A percentile compares a stretch with the other conserved stretches of the same genome.
Evolutionary conservation across 2,329 filamentous ascomycete genomes (phyloP).

Genomic region (Alternaria gansuensis): DNA sequence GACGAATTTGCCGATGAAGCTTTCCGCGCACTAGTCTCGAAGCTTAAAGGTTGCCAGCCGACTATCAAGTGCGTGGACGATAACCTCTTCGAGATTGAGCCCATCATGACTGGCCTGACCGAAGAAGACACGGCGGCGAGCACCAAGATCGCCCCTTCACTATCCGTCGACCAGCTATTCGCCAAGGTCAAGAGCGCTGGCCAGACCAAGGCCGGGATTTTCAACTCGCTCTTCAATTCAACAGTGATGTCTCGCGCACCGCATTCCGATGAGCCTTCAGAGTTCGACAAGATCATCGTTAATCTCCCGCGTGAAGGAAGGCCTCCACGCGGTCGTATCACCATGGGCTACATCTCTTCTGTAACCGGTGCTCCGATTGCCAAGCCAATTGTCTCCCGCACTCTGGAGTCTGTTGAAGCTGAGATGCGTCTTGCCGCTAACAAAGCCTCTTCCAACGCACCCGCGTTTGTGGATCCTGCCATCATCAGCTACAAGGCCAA

Average conservation of each 20-base stretch:
- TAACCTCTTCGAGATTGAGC: constrained; percentile 2
- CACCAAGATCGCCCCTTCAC: too few relatives aligned
- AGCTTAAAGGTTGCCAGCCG: too few relatives aligned
- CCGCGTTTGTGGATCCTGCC: constrained; percentile 1
- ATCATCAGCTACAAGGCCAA: not conserved
- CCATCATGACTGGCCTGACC: not conserved
- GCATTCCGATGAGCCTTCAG: not conserved
- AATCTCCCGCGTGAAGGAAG: not conserved
- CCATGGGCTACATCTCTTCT: not conserved
- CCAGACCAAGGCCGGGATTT: not conserved
- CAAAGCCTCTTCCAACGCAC: not conserved
- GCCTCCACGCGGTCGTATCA: not conserved
- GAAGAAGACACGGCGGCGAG: not conserved
- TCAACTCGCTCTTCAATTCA: not conserved
- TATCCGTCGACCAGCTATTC: not conserved
- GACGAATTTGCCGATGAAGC: not conserved
- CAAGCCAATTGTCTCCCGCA: not conserved
- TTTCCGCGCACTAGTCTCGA: too few relatives aligned
- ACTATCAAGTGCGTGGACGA: not conserved
- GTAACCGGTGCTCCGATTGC: not conserved
- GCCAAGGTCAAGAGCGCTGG: not conserved
- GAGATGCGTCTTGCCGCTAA: not conserved
- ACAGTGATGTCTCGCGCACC: not conserved
- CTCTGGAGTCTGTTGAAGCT: not conserved
- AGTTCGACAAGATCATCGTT: not conserved